Evolutionary conservation across 2,329 filamentous ascomycete genomes (phyloP).

Genomic region (Trichophyton mentagrophytes): DNA sequence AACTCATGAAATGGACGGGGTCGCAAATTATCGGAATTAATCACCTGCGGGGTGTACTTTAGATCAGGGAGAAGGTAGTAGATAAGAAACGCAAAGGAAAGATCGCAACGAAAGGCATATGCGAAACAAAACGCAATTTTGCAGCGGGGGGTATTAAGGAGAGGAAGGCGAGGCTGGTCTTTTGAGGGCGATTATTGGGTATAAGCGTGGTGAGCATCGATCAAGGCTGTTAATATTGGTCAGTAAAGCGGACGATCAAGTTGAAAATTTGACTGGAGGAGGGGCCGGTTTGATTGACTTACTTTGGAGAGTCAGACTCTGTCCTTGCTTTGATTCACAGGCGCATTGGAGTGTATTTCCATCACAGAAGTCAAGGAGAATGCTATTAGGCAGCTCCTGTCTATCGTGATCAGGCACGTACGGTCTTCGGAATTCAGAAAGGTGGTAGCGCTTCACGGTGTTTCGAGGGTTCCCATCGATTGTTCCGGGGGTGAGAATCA

Average conservation of each 20-base stretch:
- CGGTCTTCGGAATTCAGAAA: constrained; percentile 69
- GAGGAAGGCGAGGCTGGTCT: not conserved
- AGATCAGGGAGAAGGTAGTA: not conserved
- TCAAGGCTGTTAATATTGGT: not conserved
- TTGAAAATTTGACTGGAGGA: not conserved
- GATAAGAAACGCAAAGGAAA: not conserved
- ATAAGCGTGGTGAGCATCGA: constrained; percentile 7
- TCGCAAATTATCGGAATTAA: constrained; percentile 1
- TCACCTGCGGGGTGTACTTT: not conserved
- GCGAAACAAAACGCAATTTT: not conserved
- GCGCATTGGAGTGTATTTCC: constrained; percentile 52
- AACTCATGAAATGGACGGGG: constrained; percentile 9
- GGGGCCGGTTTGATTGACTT: constrained; percentile 18
- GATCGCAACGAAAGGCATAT: not conserved
- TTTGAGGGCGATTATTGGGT: not conserved
- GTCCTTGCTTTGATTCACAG: constrained; percentile 44
- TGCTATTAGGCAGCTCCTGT: constrained; percentile 84
- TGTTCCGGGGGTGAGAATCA: constrained; percentile 63
- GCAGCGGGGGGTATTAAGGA: not conserved
- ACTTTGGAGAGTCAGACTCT: constrained; percentile 41
- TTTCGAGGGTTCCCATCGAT: constrained; percentile 46
- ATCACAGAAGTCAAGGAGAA: constrained; percentile 50
- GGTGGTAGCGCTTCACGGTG: constrained; percentile 67
- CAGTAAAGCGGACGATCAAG: not conserved
- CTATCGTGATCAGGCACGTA: constrained; percentile 79